Percentiles rank a stretch among this genome's conserved stretches.
These are phyloP conservation scores for Trichosporon asahii DNA, from an alignment of 1,284 basidiomycete species.

Conservation along the genomic window DNA sequence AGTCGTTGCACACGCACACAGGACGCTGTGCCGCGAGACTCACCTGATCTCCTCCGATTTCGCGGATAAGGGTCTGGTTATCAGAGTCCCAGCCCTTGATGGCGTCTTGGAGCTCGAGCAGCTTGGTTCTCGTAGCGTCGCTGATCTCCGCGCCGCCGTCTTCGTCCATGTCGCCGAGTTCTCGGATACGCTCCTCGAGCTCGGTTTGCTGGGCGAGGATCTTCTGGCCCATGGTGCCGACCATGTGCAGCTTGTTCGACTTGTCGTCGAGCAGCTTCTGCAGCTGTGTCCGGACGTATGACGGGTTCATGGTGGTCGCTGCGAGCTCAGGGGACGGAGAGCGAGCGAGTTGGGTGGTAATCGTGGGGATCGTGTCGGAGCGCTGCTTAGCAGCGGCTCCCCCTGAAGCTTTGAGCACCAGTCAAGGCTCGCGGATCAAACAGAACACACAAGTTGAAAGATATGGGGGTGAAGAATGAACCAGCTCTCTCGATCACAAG, in stretches of 20 bases:
- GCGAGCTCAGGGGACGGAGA: conserved; percentile 20
- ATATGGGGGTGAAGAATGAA: neutral
- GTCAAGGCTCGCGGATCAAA: conserved; percentile 6
- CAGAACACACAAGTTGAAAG: neutral
- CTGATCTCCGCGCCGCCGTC: conserved; percentile 53
- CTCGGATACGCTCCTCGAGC: conserved; percentile 77
- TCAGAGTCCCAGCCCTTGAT: conserved; percentile 75
- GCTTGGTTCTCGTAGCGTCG: conserved; percentile 63
- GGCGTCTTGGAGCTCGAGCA: conserved; percentile 72
- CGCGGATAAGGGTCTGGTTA: conserved; percentile 71
- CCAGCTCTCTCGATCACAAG: neutral
- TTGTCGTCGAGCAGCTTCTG: conserved; percentile 79
- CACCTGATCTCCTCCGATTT: conserved; percentile 65
- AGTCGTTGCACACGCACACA: neutral
- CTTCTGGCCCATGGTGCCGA: conserved; percentile 83
- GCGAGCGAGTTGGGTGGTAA: conserved; percentile 26
- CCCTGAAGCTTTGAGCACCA: conserved; percentile 1
- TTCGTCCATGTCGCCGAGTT: conserved; percentile 65
- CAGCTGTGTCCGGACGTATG: conserved; percentile 55
- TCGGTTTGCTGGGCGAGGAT: conserved; percentile 87
- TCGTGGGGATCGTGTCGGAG: conserved; percentile 15
- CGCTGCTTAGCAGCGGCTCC: conserved; percentile 5
- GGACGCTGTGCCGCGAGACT: conserved; percentile 31
- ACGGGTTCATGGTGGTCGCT: conserved; percentile 29
- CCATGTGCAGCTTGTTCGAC: conserved; percentile 82